Base-by-base conservation (phyloP, 768 basidiomycete species). In the Macrolepiota fuliginosa region DNA sequence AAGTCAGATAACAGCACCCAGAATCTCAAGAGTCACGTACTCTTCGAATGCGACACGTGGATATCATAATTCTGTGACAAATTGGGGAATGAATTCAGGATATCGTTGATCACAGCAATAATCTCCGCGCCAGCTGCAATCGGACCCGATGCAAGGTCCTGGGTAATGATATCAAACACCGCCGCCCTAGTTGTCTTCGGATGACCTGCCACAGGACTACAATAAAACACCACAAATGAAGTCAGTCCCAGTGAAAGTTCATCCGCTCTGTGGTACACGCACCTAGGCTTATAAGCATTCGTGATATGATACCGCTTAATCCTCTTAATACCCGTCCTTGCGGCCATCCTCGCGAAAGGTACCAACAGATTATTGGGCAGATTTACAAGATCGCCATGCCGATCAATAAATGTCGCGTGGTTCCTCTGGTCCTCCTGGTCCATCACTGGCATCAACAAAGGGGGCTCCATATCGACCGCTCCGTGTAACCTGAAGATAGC, bases 401-500 rank as follows among this genome's bases (percentile, higher is more conserved):
- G 78, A 73, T 96, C 95, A 32, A 98, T 82, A 65, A 93, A 86
- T 5, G 86, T 77, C 2, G 90, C 91, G 29, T 88, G 84, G 6
- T 79, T 83, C 45, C 81, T 80, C 35, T 88, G 84, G 32, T 91
- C 88, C 17, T 85, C 84, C 2, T 80, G 75, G 32, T 87, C 81
- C 52, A 83, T 79, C 1, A 85, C 79, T 0, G 91, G 95, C 71
- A 93, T 84, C 11, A 97, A 77, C n/a, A 96, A 73, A 0, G 94
- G 90, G 0, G 94, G 89, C 66, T 92, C 91, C 73, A 89, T 88
- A 64, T 94, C 87, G 1, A 96, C 85, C 2, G 96, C 95, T 5
- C 96, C 96, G 68, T 96, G 96, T 4, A 96, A 80, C 39, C 88
- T 85, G 73, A 96, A 96, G 17, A 95, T 87, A 1, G 88, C 77